Evolutionary conservation across 345 rosid species (phyloP).

Genomic region (Salix viminalis): DNA sequence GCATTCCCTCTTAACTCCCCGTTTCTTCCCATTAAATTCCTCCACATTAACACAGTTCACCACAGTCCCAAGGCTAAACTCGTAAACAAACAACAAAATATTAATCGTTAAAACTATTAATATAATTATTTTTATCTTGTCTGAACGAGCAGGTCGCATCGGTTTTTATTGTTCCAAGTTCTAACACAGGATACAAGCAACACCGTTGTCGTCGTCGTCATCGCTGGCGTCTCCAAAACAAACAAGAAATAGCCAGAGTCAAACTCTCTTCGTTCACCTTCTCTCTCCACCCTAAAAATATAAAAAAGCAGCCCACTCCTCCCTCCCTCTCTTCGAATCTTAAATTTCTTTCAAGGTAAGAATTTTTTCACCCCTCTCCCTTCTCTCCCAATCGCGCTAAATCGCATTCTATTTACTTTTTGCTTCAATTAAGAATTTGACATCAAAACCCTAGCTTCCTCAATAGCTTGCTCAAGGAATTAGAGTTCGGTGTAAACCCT

Average conservation of each 20-base stretch:
- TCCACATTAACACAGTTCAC: neutral
- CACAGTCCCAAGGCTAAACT: neutral
- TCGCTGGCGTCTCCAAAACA: conserved; percentile 21
- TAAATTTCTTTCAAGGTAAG: conserved; percentile 29
- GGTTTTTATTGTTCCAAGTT: conserved; percentile 5
- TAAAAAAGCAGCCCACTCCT: neutral
- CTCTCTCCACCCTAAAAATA: conserved; percentile 1
- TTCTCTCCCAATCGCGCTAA: neutral
- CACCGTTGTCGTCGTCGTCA: conserved; percentile 27
- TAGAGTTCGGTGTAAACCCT: conserved; percentile 38
- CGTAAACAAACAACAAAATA: neutral
- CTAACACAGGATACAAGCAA: conserved; percentile 9
- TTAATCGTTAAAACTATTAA: neutral
- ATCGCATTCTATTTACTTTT: neutral
- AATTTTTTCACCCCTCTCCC: neutral
- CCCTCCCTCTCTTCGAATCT: conserved; percentile 22
- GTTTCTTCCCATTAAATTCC: neutral
- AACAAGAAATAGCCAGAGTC: conserved; percentile 46
- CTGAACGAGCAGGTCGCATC: conserved; percentile 8
- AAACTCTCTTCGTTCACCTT: conserved; percentile 14
- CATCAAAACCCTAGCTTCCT: conserved; percentile 50
- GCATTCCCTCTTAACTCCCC: neutral
- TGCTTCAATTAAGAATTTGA: conserved; percentile 27
- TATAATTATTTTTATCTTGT: neutral
- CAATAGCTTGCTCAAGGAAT: conserved; percentile 13